phyloP scores from a whole-genome alignment of 371 early-diverging fungal species.

The Smittium culicis region DNA sequence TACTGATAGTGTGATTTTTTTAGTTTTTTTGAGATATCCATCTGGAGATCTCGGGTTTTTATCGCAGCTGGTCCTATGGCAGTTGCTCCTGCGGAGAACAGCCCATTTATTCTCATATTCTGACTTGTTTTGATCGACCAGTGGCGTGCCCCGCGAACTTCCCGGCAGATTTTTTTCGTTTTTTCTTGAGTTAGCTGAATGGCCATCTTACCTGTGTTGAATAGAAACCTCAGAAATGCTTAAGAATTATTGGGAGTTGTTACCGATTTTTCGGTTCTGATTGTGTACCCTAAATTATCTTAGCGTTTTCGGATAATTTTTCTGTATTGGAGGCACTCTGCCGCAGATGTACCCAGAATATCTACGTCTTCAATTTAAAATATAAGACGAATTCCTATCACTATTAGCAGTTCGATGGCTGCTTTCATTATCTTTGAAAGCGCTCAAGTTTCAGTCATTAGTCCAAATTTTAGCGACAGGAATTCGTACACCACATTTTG shows the following conservation, averaged over 20 bases:
- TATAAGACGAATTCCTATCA: conserved; percentile 22
- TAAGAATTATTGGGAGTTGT: conserved; percentile 26
- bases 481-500: conserved; percentile 33
- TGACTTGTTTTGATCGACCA: neutral
- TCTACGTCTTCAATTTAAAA: conserved; percentile 30
- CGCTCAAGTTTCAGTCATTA: conserved; percentile 31
- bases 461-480: conserved; percentile 32
- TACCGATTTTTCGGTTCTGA: conserved; percentile 20
- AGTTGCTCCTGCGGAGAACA: conserved; percentile 1
- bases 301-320: conserved; percentile 2
- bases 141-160: neutral
- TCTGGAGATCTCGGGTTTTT: conserved; percentile 6
- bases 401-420: conserved; percentile 22
- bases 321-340: conserved; percentile 12
- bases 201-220: conserved; percentile 18
- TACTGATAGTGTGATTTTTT: neutral
- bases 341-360: conserved; percentile 16
- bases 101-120: conserved; percentile 13
- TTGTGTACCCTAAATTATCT: conserved; percentile 12
- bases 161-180: neutral
- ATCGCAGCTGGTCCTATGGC: neutral
- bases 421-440: conserved; percentile 34
- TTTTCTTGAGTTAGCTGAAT: neutral
- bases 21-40: neutral
- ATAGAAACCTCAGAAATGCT: conserved; percentile 26